These are phyloP conservation scores for Begonia peltatifolia DNA, from an alignment of 306 rosid genomes.

Conservation along the genomic window DNA sequence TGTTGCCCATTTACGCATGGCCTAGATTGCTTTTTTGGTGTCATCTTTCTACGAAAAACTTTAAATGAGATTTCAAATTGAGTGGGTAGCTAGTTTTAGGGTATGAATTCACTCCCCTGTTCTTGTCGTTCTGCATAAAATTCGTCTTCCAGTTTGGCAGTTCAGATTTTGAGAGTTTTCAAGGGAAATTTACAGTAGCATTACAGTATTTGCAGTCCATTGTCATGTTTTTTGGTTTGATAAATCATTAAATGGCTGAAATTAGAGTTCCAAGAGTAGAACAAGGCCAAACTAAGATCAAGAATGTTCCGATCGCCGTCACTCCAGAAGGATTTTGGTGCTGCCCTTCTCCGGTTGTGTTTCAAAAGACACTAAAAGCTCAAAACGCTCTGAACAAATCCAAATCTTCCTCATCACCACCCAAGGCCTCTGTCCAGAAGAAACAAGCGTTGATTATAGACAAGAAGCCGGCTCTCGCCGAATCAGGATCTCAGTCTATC, in stretches of 20 bases:
- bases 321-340: slow-evolving; percentile 97
- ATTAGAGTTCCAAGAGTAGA: slow-evolving; percentile 44
- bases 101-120: slow-evolving; percentile 14
- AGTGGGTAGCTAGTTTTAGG: slow-evolving; percentile 6
- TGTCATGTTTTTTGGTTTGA: slow-evolving; percentile 1
- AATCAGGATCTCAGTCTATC: slow-evolving; percentile 34
- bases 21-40: not conserved
- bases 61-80: slow-evolving; percentile 8
- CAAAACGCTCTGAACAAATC: slow-evolving; percentile 62
- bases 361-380: slow-evolving; percentile 63
- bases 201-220: too few species aligned
- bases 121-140: slow-evolving; percentile 13
- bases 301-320: slow-evolving; percentile 82
- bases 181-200: not conserved
- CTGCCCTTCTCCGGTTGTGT: slow-evolving; percentile 87
- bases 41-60: slow-evolving; percentile 5
- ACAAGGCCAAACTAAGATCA: slow-evolving; percentile 67
- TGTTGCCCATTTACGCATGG: slow-evolving; percentile 9
- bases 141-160: slow-evolving; percentile 3
- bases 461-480: slow-evolving; percentile 31
- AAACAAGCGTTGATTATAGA: slow-evolving; percentile 28
- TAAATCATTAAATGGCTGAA: slow-evolving; percentile 47
- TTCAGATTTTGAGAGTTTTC: not conserved
- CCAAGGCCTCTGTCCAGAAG: slow-evolving; percentile 33
- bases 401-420: slow-evolving; percentile 55